Conservation (phyloP, 1,284 basidiomycete genomes). For the Gymnopus androsaceus region DNA sequence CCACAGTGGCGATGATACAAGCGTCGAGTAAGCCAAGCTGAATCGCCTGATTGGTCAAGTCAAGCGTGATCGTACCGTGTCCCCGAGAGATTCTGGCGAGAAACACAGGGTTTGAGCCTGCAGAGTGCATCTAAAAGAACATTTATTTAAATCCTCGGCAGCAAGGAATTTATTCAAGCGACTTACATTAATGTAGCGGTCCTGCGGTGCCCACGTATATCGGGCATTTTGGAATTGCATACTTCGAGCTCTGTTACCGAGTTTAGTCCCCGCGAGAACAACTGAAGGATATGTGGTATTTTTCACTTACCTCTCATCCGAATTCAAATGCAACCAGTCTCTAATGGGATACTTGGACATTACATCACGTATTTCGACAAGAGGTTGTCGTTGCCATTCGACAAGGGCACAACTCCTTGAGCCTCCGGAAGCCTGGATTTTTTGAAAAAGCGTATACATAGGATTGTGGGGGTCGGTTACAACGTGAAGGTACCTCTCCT, state of each 20-base stretch:
- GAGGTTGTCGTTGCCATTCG: conserved; percentile 50
- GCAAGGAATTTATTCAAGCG: background rate
- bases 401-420: conserved; percentile 48
- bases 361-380: conserved; percentile 46
- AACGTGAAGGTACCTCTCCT: conserved; percentile 37
- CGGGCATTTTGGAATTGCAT: conserved; percentile 24
- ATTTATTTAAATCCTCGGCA: background rate
- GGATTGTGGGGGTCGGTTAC: conserved; percentile 40
- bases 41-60: conserved; percentile 40
- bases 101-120: conserved; percentile 24
- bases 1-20: conserved; percentile 36
- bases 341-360: conserved; percentile 39
- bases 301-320: conserved; percentile 44
- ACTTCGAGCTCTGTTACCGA: conserved; percentile 30
- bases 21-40: conserved; percentile 38
- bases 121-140: conserved; percentile 25
- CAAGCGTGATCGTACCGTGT: conserved; percentile 34
- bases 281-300: conserved; percentile 11
- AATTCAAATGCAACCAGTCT: conserved; percentile 50
- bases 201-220: conserved; percentile 36
- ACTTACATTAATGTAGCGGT: conserved; percentile 22
- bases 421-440: conserved; percentile 45
- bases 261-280: background rate
- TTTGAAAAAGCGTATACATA: conserved; percentile 46
- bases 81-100: conserved; percentile 36